Base-by-base conservation (phyloP, 2,329 filamentous ascomycete species). In the Aspergillus phoenicis region DNA sequence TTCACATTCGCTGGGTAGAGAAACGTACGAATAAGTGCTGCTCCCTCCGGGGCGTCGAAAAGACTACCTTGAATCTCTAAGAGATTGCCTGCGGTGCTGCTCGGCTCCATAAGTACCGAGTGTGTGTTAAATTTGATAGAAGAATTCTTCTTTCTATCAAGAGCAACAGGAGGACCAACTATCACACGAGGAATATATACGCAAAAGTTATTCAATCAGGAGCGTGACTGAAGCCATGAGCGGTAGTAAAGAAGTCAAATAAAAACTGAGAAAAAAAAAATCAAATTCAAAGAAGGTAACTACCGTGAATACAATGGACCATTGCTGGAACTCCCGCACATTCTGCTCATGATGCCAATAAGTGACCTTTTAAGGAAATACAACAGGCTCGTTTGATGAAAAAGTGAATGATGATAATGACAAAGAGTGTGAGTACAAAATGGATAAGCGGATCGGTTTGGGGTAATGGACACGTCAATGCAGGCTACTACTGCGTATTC, bases 31-130 rank as follows among this genome's bases (percentile, higher is more conserved):
- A 87, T 80, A 15, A 88, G 73, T 15, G 84, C 77, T 22, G 80
- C 76, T 56, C 78, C 72, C 36, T 78, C 69, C 0, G 84, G 84
- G 0, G 82, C 82, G 39, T 77, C 69, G 68, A 87, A 86, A 41
- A 88, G 77, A 67, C 85, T 75, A 55, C 83, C 83, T 49, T 72
- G 59, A 3, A 68, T 63, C 52, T 80, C 76, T 6, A 20, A 64
- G 26, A 78, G 66, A 26, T 61, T 67, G 41, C 57, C 41, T 47
- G 15, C 6, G 8, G 10, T n/a, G 10, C 22, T 30, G 3, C 28
- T 33, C 5, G 39, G n/a, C 30, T 57, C 49, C 57, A 62, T 62
- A 15, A 11, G 52, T 22, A 15, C 13, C 22, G 11, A 13, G 24
- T 36, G 20, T 28, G 36, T 33, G 36, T 8, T 47, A 13, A 10